Conservation (phyloP, 2,329 filamentous ascomycete genomes). For the Coniochaeta sp. region DNA sequence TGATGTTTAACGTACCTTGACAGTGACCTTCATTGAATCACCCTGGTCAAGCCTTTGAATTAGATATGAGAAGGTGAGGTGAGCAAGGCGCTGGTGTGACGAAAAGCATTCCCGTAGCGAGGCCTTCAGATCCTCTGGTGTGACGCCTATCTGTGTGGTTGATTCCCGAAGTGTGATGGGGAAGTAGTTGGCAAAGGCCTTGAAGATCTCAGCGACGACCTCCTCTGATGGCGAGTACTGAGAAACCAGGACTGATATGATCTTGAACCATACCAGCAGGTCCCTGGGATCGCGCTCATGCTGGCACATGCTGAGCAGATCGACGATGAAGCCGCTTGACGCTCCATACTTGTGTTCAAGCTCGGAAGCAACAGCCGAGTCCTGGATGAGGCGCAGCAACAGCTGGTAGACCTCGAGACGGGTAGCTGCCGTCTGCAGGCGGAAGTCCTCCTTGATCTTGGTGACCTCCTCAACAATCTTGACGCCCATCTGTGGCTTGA, state of each 20-base stretch:
- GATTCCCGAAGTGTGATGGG: constrained; percentile 51
- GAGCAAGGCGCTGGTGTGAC: constrained; percentile 37
- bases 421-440: constrained; percentile 43
- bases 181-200: constrained; percentile 52
- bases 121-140: constrained; percentile 48
- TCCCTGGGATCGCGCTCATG: constrained; percentile 52
- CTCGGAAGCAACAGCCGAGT: constrained; percentile 33
- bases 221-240: constrained; percentile 38
- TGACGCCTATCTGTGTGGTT: constrained; percentile 41
- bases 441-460: constrained; percentile 50
- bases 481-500: constrained; percentile 39
- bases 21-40: constrained; percentile 49
- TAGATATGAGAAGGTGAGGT: constrained; percentile 44
- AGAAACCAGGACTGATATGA: constrained; percentile 35
- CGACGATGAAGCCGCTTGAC: constrained; percentile 37
- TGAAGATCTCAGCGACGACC: constrained; percentile 43
- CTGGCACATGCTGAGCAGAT: constrained; percentile 43
- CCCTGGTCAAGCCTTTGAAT: constrained; percentile 52
- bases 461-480: constrained; percentile 43
- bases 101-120: constrained; percentile 48
- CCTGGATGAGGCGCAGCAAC: constrained; percentile 34
- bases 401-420: constrained; percentile 46
- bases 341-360: constrained; percentile 36
- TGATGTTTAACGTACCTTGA: constrained; percentile 35
- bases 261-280: constrained; percentile 50